These are phyloP conservation scores for Epithele typhae DNA, from an alignment of 768 basidiomycete species.

Conservation along the genomic window DNA sequence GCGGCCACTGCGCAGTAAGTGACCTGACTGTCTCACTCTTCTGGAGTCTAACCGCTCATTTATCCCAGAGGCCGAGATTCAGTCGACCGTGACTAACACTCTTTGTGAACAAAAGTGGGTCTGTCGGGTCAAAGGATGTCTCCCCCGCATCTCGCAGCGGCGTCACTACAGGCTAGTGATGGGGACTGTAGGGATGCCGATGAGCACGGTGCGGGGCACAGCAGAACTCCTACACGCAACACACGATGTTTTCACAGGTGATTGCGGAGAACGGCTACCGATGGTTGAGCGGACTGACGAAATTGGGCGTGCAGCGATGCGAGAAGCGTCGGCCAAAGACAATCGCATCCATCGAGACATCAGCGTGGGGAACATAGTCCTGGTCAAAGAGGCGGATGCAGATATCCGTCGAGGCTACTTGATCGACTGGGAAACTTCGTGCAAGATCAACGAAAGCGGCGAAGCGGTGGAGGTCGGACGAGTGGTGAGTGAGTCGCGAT, in stretches of 20 bases:
- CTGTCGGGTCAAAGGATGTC: neutral
- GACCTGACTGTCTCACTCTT: neutral
- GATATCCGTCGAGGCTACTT: neutral
- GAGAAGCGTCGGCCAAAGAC: neutral
- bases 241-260: slow-evolving; percentile 4
- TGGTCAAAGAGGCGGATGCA: neutral
- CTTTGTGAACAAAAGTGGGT: neutral
- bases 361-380: slow-evolving; percentile 3
- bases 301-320: no score
- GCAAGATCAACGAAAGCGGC: no score
- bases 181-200: neutral
- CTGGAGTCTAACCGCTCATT: no score
- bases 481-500: no score
- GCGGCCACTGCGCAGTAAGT: neutral
- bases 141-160: no score
- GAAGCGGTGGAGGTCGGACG: no score
- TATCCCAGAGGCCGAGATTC: no score
- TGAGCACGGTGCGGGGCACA: neutral
- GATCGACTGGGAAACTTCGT: slow-evolving; percentile 8
- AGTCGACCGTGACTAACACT: neutral
- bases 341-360: slow-evolving; percentile 3
- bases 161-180: slow-evolving; percentile 4
- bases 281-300: no score
- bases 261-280: no score
- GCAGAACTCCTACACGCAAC: neutral